phyloP scores from a whole-genome alignment of 306 rosid genomes.

The Phaseolus lunatus region DNA sequence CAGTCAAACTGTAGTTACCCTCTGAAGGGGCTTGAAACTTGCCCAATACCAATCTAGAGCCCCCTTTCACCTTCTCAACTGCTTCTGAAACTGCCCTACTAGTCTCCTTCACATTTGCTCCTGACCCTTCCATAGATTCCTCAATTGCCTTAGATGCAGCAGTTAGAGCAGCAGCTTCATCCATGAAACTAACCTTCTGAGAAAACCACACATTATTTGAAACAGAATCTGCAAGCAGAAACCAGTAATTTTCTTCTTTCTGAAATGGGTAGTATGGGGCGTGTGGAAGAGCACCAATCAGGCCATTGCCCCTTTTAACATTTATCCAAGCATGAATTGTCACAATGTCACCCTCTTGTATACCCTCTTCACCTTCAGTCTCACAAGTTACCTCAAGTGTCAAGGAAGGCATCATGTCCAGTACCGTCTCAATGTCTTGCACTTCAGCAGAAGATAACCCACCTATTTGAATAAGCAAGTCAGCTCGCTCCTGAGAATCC shows the following conservation, averaged over 20 bases:
- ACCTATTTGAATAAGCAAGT: slow-evolving; percentile 78
- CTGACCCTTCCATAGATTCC: slow-evolving; percentile 91
- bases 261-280: slow-evolving; percentile 88
- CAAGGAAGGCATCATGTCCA: slow-evolving; percentile 87
- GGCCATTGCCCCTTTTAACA: slow-evolving; percentile 71
- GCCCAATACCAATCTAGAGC: slow-evolving; percentile 81
- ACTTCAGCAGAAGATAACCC: slow-evolving; percentile 77
- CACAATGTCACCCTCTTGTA: slow-evolving; percentile 93
- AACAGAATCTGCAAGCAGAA: slow-evolving; percentile 80
- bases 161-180: slow-evolving; percentile 84
- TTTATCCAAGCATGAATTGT: slow-evolving; percentile 89
- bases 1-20: slow-evolving; percentile 86
- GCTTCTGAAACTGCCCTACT: slow-evolving; percentile 77
- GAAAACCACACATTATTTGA: slow-evolving; percentile 87
- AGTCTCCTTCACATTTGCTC: slow-evolving; percentile 79
- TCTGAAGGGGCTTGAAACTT: slow-evolving; percentile 93
- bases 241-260: slow-evolving; percentile 94
- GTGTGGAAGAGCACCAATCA: slow-evolving; percentile 91
- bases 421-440: slow-evolving; percentile 81
- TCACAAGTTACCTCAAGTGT: slow-evolving; percentile 74
- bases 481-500: slow-evolving; percentile 79
- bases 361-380: slow-evolving; percentile 98
- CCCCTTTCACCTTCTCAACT: slow-evolving; percentile 83
- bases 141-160: slow-evolving; percentile 91
- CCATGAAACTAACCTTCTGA: slow-evolving; percentile 97